A percentile compares a stretch with the other conserved stretches of the same genome.
phyloP scores from a whole-genome alignment of 805 yeast species.

The Candida qinlingensis region DNA sequence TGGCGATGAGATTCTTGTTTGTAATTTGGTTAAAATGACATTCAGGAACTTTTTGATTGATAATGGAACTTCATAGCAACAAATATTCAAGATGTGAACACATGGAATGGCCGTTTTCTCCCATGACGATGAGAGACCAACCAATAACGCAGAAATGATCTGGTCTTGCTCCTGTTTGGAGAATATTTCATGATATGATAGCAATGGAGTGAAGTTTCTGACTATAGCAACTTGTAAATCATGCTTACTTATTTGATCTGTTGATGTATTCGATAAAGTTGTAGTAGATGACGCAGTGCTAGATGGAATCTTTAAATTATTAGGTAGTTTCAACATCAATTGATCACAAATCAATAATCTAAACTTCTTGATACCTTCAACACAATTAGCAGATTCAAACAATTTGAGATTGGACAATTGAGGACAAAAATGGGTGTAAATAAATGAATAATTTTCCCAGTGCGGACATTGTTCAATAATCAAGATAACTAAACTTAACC shows the following conservation, averaged over 20 bases:
- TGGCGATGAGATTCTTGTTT: constrained; percentile 65
- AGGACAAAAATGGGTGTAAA: constrained; percentile 64
- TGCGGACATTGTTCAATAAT: constrained; percentile 48
- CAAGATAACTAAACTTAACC: constrained; percentile 47
- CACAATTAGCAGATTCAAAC: constrained; percentile 34
- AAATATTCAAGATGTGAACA: constrained; percentile 66
- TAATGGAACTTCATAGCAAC: constrained; percentile 76
- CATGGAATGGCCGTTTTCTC: constrained; percentile 75
- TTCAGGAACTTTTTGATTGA: constrained; percentile 65
- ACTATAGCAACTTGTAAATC: constrained; percentile 65
- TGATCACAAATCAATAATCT: constrained; percentile 54
- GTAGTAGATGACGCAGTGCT: constrained; percentile 5
- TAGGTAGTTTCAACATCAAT: constrained; percentile 44
- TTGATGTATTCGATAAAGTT: neutral
- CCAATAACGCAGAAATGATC: constrained; percentile 51
- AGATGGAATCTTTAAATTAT: constrained; percentile 34
- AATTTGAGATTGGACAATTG: constrained; percentile 57
- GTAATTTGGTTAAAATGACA: constrained; percentile 67
- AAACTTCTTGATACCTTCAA: constrained; percentile 35
- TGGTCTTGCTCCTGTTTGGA: constrained; percentile 57
- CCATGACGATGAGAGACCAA: constrained; percentile 68
- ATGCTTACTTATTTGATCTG: constrained; percentile 38
- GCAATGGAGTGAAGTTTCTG: constrained; percentile 53
- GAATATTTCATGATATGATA: constrained; percentile 54
- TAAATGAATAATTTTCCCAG: constrained; percentile 69